Conservation (phyloP, 441 rosid genomes). For the Pelargonium citronellum region DNA sequence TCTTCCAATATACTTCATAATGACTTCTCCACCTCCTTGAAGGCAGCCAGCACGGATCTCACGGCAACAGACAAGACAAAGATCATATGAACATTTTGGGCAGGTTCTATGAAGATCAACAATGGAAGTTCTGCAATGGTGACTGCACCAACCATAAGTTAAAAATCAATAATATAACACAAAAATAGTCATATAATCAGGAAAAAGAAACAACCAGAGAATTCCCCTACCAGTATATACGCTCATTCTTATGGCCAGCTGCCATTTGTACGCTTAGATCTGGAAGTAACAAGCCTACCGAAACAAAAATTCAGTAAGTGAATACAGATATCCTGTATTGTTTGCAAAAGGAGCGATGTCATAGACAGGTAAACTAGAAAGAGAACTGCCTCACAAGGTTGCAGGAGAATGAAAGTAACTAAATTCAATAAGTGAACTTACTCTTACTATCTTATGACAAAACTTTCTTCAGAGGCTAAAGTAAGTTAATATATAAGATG, state of each 20-base stretch:
- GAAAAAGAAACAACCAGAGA: slow-evolving; percentile 14
- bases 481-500: not conserved
- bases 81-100: slow-evolving; percentile 49
- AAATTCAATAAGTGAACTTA: no score
- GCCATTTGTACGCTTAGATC: slow-evolving; percentile 30
- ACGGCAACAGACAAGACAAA: slow-evolving; percentile 73
- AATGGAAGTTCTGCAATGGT: slow-evolving; percentile 67
- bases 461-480: not conserved
- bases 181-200: not conserved
- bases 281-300: slow-evolving; percentile 32
- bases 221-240: slow-evolving; percentile 43
- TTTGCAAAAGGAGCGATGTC: no score
- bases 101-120: slow-evolving; percentile 75
- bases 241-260: slow-evolving; percentile 29
- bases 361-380: not conserved
- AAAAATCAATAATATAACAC: not conserved
- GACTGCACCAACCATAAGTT: slow-evolving; percentile 34
- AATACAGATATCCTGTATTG: not conserved
- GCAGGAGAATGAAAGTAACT: not conserved
- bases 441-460: not conserved
- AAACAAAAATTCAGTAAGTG: slow-evolving; percentile 16
- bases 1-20: slow-evolving; percentile 29
- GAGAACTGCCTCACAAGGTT: not conserved
- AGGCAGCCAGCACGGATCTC: slow-evolving; percentile 64
- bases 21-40: slow-evolving; percentile 36